Conservation (phyloP, 176 grass and related monocot species). For the Rhynchospora breviuscula region DNA sequence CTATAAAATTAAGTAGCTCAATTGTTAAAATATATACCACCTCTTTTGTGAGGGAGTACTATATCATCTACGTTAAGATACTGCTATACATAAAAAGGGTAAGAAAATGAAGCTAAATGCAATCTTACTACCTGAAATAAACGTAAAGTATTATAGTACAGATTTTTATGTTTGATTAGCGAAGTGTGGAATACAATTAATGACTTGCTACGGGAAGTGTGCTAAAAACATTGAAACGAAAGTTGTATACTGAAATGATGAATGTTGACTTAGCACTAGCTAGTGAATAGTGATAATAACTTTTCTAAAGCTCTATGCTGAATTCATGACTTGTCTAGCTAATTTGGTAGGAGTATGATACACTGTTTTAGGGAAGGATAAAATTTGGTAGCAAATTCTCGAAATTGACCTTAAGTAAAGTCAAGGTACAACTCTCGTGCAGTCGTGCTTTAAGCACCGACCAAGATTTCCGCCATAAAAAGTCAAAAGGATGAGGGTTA, state of each 20-base stretch:
- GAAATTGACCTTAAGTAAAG: neutral
- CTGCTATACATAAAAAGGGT: too few relatives aligned
- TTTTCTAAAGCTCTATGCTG: neutral
- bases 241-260: too few relatives aligned
- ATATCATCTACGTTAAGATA: too few relatives aligned
- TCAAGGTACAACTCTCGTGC: neutral
- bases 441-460: neutral
- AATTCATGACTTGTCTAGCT: neutral
- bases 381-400: neutral
- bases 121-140: too few relatives aligned
- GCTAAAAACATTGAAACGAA: neutral
- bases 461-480: neutral
- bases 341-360: neutral
- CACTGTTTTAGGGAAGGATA: neutral
- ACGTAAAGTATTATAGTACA: too few relatives aligned
- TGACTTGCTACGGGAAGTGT: neutral
- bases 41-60: too few relatives aligned
- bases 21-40: too few relatives aligned
- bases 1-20: too few relatives aligned
- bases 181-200: neutral
- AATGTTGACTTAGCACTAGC: too few relatives aligned
- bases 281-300: neutral
- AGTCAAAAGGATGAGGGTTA: neutral
- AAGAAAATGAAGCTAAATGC: too few relatives aligned
- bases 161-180: too few relatives aligned